These are phyloP conservation scores for Penicillium antarcticum DNA, from an alignment of 495 filamentous ascomycete genomes.

Conservation along the genomic window DNA sequence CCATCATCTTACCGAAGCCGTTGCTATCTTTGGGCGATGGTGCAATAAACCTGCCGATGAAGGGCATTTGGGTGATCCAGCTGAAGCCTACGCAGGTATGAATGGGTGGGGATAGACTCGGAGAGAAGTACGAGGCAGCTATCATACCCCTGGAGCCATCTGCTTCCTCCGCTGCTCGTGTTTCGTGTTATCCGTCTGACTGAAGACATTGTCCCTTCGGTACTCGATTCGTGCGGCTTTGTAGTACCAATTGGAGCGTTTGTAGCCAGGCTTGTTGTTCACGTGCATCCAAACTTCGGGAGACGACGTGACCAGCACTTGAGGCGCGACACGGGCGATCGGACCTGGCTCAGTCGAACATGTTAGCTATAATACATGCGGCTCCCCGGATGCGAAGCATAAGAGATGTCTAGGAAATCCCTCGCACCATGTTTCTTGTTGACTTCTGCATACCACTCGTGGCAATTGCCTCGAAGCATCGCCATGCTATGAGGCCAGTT, in stretches of 20 bases:
- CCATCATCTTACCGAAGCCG: constrained; percentile 32
- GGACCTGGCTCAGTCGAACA: constrained; percentile 14
- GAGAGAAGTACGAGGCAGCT: not conserved
- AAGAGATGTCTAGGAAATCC: constrained; percentile 1
- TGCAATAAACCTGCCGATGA: constrained; percentile 20
- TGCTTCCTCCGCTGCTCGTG: constrained; percentile 23
- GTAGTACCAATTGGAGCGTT: constrained; percentile 28
- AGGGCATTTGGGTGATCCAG: constrained; percentile 19
- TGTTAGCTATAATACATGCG: not conserved
- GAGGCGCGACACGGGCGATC: constrained; percentile 23
- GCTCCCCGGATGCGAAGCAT: not conserved
- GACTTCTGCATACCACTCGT: constrained; percentile 27
- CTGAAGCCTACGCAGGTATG: constrained; percentile 10
- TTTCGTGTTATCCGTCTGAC: constrained; percentile 20
- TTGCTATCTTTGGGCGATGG: constrained; percentile 28
- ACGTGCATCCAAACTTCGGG: constrained; percentile 25
- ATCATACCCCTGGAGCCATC: constrained; percentile 25
- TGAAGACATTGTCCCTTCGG: constrained; percentile 23
- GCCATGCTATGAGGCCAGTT: constrained; percentile 29
- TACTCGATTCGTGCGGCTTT: constrained; percentile 16
- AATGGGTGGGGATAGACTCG: not conserved
- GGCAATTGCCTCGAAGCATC: constrained; percentile 22
- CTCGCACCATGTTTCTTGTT: constrained; percentile 31
- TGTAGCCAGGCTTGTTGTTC: constrained; percentile 22
- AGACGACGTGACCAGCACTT: constrained; percentile 23